Percentiles rank a stretch among this genome's conserved stretches.
phyloP scores from a whole-genome alignment of 2,329 filamentous ascomycete species.

The Pochonia chlamydosporia region DNA sequence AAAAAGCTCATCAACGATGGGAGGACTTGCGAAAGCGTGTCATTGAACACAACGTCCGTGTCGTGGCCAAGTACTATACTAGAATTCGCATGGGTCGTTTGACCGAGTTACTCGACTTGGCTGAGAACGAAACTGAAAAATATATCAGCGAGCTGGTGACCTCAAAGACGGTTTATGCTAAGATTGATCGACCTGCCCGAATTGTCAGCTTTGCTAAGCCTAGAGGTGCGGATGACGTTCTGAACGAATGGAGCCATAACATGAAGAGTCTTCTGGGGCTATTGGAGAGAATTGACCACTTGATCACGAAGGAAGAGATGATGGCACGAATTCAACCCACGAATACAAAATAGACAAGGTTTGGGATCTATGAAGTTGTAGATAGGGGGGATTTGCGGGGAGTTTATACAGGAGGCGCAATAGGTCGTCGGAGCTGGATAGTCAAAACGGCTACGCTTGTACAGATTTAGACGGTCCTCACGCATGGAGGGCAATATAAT shows the following conservation, averaged over 20 bases:
- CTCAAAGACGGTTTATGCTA: constrained; percentile 95
- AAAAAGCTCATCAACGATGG: constrained; percentile 82
- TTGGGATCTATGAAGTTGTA: constrained; percentile 9
- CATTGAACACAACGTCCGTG: constrained; percentile 97
- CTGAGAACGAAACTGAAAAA: constrained; percentile 95
- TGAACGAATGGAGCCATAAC: constrained; percentile 98
- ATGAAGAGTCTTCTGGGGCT: constrained; percentile 89
- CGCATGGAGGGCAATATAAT: constrained; percentile 19
- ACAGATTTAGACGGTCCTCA: constrained; percentile 28
- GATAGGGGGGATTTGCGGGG: background rate
- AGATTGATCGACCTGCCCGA: constrained; percentile 89
- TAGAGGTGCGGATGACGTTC: constrained; percentile 86
- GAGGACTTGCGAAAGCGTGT: constrained; percentile 94
- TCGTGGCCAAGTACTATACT: constrained; percentile 98
- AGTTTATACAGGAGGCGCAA: background rate
- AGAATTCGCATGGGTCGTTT: constrained; percentile 89
- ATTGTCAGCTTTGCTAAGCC: constrained; percentile 94
- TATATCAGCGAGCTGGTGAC: constrained; percentile 97
- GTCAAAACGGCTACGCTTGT: constrained; percentile 14
- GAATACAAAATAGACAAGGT: constrained; percentile 27
- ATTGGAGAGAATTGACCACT: constrained; percentile 87
- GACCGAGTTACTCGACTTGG: constrained; percentile 84
- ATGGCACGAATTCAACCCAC: constrained; percentile 90
- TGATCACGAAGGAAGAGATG: constrained; percentile 99
- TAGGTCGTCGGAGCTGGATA: background rate